Conservation (phyloP, 164 flowering plant genomes). For the Vitis vinifera region ASM3070453v1 NC_081805.1:10621501-10622000, state of each 20-base stretch:
- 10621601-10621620: conserved; percentile 50
- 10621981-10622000: conserved; percentile 60
- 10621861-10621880: conserved; percentile 48
- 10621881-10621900: conserved; percentile 49
- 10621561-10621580: conserved; percentile 57
- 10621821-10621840: conserved; percentile 41
- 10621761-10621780: conserved; percentile 34
- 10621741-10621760: conserved; percentile 53
- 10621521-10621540: conserved; percentile 60
- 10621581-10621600: conserved; percentile 56
- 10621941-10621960: conserved; percentile 45
- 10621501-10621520: conserved; percentile 46
- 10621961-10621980: conserved; percentile 43
- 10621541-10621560: conserved; percentile 52
- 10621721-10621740: conserved; percentile 48
- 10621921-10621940: conserved; percentile 51
- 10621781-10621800: conserved; percentile 61
- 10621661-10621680: conserved; percentile 58
- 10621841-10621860: conserved; percentile 40
- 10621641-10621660: conserved; percentile 51
- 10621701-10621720: conserved; percentile 47
- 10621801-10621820: conserved; percentile 63
- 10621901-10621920: conserved; percentile 59
- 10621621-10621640: conserved; percentile 35
- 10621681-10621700: conserved; percentile 49